Conservation (phyloP, 345 rosid species). For the Salix purpurea region DNA sequence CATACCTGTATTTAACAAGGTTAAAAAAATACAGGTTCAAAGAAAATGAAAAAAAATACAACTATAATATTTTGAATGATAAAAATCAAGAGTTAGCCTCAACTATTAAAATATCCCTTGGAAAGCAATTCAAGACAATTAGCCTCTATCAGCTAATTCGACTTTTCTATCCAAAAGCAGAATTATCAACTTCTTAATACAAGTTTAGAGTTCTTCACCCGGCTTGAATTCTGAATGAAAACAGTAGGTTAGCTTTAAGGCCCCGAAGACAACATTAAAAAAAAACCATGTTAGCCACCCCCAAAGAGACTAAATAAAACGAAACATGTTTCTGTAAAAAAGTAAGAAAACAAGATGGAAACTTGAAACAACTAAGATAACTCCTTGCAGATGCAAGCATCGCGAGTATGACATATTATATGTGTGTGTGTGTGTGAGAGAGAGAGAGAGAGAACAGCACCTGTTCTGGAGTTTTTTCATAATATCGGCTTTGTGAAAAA, state of each 20-base stretch:
- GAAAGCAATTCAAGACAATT: background rate
- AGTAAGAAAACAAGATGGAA: background rate
- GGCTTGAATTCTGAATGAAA: background rate
- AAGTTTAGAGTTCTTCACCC: background rate
- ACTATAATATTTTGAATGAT: background rate
- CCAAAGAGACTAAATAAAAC: background rate
- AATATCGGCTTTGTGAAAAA: conserved; percentile 81
- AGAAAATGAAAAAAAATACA: background rate
- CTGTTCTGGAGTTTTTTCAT: conserved; percentile 98
- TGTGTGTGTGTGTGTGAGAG: too few relatives aligned
- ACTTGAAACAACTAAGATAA: background rate
- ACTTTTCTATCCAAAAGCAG: background rate
- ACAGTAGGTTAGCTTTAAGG: background rate
- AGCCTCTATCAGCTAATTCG: background rate
- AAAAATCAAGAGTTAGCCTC: background rate
- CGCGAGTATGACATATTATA: background rate
- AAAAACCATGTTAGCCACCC: background rate
- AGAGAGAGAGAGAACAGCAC: conserved; percentile 20
- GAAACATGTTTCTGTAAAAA: background rate
- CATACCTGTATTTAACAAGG: background rate
- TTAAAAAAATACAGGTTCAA: background rate
- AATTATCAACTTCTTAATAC: background rate
- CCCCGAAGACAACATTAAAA: background rate
- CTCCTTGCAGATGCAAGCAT: background rate
- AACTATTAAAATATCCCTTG: background rate